Base-by-base conservation (phyloP, 2,329 filamentous ascomycete species). In the Tolypocladium inflatum region DNA sequence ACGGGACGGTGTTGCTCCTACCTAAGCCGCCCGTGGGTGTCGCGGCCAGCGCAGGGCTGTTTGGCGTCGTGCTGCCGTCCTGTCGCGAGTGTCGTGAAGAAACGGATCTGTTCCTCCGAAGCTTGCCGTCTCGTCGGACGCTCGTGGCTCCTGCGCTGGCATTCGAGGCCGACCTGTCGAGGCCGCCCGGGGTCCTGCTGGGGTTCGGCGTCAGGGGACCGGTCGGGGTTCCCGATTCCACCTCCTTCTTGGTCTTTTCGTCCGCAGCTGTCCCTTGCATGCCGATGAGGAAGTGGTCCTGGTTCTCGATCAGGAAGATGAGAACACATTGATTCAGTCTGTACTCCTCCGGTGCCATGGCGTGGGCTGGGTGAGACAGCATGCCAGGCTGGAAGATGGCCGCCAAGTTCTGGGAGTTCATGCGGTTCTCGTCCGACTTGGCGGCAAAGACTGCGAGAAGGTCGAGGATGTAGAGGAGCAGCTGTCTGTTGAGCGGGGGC, bases 201-300 rank as follows among this genome's bases (percentile, higher is more conserved):
- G 80, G 65, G 70, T 74, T 76, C 59, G 81, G 75, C 62, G 82
- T 83, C 41, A 66, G 55, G 26, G 71, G 67, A 13, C 60, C 63
- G 67, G 73, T 65, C 71, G 80, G 82, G 3, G 88, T 88, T 58
- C 89, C 90, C 67, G 92, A 86, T 63, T 85, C 79, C 50, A 87
- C 81, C 65, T 83, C 81, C 65, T 82, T 77, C 64, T 82, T 81
- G 1, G 83, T 87, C 68, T 82, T 86, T 69, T 95, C 90, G 69
- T 97, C 92, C n/a, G 92, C 90, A n/a, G 86, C 92, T n/a, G 92
- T 97, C 51, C 94, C 94, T 69, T 91, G 90, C 94, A 99, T 99
- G 57, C 94, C 94, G 63, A 99, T 95, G 63, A 99, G 78, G 78
- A 99, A 99, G 73, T 96, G 90, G 68, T 99, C 94, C 71, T 99